A percentile compares a stretch with the other conserved stretches of the same genome.
Evolutionary conservation across 139 green algal genomes (phyloP).

Genomic region (Helicosporidium sp.): DNA sequence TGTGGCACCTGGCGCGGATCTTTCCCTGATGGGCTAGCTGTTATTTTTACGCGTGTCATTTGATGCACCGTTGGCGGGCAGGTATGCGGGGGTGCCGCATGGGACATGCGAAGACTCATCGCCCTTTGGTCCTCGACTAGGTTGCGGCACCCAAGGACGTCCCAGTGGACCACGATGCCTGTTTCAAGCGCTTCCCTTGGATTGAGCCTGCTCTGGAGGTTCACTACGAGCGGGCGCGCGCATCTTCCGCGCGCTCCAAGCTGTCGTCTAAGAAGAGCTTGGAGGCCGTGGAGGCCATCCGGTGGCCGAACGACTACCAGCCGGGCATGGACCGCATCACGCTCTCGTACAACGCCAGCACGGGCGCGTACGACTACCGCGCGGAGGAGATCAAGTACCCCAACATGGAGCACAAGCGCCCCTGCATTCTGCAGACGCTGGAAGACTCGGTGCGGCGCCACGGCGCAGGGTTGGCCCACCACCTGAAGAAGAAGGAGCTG

Average conservation of each 20-base stretch:
- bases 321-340: constrained; percentile 5
- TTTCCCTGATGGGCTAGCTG: no score
- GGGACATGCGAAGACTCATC: no score
- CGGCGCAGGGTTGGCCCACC: not conserved
- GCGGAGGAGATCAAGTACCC: constrained; percentile 4
- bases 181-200: not conserved
- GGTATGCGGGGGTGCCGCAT: no score
- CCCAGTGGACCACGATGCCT: not conserved
- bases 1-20: no score
- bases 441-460: constrained; percentile 6
- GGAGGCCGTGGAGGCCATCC: not conserved
- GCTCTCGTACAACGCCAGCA: constrained; percentile 2
- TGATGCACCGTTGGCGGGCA: no score
- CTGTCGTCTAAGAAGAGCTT: not conserved
- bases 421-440: constrained; percentile 11
- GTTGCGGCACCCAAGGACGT: not conserved
- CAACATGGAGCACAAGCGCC: constrained; percentile 11
- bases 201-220: not conserved
- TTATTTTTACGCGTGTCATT: no score
- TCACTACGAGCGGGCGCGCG: not conserved
- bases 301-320: constrained; percentile 2
- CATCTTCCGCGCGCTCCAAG: not conserved
- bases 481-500: constrained; percentile 5
- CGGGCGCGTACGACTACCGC: not conserved
- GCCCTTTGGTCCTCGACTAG: no score